Conservation (phyloP, 805 yeast genomes). For the Clavispora vitiphila region DNA sequence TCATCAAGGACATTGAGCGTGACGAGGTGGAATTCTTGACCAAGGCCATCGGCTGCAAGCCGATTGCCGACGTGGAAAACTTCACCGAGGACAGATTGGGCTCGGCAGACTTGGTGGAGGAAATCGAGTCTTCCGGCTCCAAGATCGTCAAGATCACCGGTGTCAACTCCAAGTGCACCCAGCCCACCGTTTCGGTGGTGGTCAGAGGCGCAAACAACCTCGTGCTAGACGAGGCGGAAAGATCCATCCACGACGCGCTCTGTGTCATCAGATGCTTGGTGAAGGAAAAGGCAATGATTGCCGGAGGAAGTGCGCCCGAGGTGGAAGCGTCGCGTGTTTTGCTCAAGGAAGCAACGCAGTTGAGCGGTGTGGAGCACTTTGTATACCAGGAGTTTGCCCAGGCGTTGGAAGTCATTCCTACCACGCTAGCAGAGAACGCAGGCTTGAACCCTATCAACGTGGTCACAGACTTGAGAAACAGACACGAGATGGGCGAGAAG, state of each 20-base stretch:
- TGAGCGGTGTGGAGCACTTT: constrained; percentile 83
- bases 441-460: constrained; percentile 88
- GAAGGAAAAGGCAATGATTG: constrained; percentile 82
- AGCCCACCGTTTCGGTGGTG: constrained; percentile 79
- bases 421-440: constrained; percentile 92
- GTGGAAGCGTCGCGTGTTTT: constrained; percentile 78
- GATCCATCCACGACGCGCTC: constrained; percentile 95
- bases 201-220: constrained; percentile 92
- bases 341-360: constrained; percentile 62
- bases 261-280: constrained; percentile 90
- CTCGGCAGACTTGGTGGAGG: constrained; percentile 87
- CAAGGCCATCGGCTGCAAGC: constrained; percentile 86
- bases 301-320: constrained; percentile 99
- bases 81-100: constrained; percentile 94
- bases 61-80: constrained; percentile 91
- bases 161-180: constrained; percentile 46
- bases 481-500: constrained; percentile 85
- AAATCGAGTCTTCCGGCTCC: constrained; percentile 84
- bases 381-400: constrained; percentile 90
- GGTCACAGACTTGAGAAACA: constrained; percentile 85
- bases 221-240: constrained; percentile 92
- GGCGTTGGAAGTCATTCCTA: constrained; percentile 89
- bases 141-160: constrained; percentile 85
- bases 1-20: constrained; percentile 90
- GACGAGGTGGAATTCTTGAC: constrained; percentile 91